phyloP scores from a whole-genome alignment of 495 filamentous ascomycete genomes.

The Bryoglossum gracile region DNA sequence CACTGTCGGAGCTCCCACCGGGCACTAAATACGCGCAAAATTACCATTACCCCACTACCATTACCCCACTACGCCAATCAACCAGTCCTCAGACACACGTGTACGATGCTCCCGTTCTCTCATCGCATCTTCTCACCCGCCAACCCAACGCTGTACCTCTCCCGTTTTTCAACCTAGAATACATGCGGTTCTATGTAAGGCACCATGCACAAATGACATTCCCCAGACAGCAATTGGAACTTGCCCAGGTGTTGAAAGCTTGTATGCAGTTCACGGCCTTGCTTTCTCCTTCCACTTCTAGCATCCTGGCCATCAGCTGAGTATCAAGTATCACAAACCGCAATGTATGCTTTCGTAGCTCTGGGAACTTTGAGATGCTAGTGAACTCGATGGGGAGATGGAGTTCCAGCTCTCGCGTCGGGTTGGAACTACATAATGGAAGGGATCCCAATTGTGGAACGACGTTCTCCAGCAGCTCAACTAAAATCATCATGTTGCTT shows the following conservation, averaged over 20 bases:
- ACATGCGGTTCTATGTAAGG: neutral
- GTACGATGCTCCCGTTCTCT: no score
- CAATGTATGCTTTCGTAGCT: neutral
- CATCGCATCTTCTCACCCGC: no score
- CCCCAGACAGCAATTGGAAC: neutral
- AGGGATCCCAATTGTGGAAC: neutral
- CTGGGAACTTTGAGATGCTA: neutral
- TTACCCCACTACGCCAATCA: no score
- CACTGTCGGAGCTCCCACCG: no score
- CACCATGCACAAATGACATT: constrained; percentile 1
- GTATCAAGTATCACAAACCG: neutral
- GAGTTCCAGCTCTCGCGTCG: neutral
- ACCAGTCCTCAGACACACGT: no score
- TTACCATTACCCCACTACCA: no score
- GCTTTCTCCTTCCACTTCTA: neutral
- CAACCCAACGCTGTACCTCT: neutral
- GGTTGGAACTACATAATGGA: neutral
- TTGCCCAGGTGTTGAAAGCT: neutral
- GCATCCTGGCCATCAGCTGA: neutral
- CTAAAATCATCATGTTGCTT: neutral
- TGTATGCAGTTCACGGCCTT: neutral
- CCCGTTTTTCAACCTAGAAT: neutral
- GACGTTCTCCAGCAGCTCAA: neutral
- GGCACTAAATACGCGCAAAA: no score
- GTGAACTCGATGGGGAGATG: neutral